These are phyloP conservation scores for Taphrina deformans DNA, from an alignment of 1,139 yeast species.

Conservation along the genomic window DNA sequence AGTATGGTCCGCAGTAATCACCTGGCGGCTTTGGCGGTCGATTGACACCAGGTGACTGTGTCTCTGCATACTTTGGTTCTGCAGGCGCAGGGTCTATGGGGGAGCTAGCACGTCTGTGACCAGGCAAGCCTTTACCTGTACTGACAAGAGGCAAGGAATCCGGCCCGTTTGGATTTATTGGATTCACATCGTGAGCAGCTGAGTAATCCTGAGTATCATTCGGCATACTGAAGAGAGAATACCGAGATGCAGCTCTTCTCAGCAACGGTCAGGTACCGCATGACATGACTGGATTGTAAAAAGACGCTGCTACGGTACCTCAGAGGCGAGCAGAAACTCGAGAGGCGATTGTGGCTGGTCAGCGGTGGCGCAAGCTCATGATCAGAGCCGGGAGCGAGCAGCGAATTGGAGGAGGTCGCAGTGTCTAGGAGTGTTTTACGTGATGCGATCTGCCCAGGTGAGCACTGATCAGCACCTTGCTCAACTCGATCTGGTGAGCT, in stretches of 20 bases:
- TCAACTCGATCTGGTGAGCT: no score
- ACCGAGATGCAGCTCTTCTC: no score
- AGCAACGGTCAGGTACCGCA: no score
- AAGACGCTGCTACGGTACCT: neutral
- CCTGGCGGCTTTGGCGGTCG: conserved; percentile 30
- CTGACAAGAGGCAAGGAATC: conserved; percentile 17
- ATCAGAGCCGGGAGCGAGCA: no score
- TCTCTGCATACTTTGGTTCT: conserved; percentile 25
- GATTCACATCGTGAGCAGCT: conserved; percentile 20
- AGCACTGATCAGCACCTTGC: neutral
- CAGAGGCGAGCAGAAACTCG: neutral
- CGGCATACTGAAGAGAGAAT: conserved; percentile 12
- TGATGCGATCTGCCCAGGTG: neutral
- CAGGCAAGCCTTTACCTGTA: conserved; percentile 26
- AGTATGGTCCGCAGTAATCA: conserved; percentile 29
- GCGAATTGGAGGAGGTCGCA: no score
- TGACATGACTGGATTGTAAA: no score
- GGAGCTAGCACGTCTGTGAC: conserved; percentile 10
- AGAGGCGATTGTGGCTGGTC: neutral
- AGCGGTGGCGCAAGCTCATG: neutral
- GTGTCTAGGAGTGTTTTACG: neutral
- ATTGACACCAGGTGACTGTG: conserved; percentile 23
- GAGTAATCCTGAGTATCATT: conserved; percentile 15
- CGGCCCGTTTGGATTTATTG: conserved; percentile 21
- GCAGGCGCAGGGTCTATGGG: conserved; percentile 27